These are phyloP conservation scores for Ogataea ramenticola DNA, from an alignment of 805 yeast species.

Conservation along the genomic window DNA sequence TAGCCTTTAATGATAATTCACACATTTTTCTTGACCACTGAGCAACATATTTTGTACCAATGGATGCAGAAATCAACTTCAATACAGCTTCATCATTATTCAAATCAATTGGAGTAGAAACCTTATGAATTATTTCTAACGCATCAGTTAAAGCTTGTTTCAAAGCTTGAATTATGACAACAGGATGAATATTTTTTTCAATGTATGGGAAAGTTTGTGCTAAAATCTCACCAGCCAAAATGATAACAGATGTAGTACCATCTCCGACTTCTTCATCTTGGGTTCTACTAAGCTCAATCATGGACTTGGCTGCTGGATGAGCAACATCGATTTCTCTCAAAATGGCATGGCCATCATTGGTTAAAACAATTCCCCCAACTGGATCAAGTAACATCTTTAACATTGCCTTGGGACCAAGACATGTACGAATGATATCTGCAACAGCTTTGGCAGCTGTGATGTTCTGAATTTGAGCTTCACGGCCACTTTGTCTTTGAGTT, in stretches of 20 bases:
- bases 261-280: constrained; percentile 99
- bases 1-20: constrained; percentile 78
- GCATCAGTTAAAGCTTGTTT: constrained; percentile 90
- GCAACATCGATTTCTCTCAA: constrained; percentile 94
- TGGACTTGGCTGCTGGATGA: constrained; percentile 98
- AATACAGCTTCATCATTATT: constrained; percentile 82
- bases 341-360: constrained; percentile 98
- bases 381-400: constrained; percentile 96
- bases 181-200: constrained; percentile 95
- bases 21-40: constrained; percentile 94
- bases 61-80: constrained; percentile 78
- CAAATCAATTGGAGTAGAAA: constrained; percentile 78
- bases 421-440: constrained; percentile 94
- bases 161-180: constrained; percentile 88
- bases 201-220: constrained; percentile 93
- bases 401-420: constrained; percentile 99
- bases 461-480: constrained; percentile 94
- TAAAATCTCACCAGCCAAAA: constrained; percentile 91
- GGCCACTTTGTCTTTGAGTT: constrained; percentile 90
- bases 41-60: constrained; percentile 91
- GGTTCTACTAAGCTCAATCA: constrained; percentile 94
- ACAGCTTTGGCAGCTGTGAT: constrained; percentile 99
- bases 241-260: constrained; percentile 96
- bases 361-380: constrained; percentile 90
- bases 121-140: constrained; percentile 73